Conservation (phyloP, 1,284 basidiomycete genomes). For the Pterula multifida region DNA sequence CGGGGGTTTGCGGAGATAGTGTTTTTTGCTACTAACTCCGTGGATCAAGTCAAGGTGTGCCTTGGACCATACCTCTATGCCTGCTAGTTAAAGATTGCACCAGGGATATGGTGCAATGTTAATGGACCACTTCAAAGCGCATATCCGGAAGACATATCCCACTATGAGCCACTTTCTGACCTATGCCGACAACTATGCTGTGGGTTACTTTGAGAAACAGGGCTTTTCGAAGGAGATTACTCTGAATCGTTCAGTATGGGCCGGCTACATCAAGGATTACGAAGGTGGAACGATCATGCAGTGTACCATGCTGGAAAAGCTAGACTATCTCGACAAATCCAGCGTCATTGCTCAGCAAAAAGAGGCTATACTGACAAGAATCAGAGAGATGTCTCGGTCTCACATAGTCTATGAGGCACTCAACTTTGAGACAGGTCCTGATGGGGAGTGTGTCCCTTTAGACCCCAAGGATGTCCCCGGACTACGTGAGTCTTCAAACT, state of each 20-base stretch:
- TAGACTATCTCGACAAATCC: constrained; percentile 82
- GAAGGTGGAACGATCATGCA: constrained; percentile 99
- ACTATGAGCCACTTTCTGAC: constrained; percentile 92
- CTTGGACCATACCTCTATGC: not conserved
- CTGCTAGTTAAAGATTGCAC: constrained; percentile 5
- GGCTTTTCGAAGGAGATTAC: constrained; percentile 98
- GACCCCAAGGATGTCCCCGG: constrained; percentile 78
- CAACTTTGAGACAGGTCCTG: constrained; percentile 56
- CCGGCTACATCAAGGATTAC: constrained; percentile 99
- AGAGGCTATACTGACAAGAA: constrained; percentile 83
- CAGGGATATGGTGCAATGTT: constrained; percentile 97
- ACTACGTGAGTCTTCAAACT: constrained; percentile 43
- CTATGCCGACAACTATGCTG: constrained; percentile 98
- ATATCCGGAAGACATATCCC: constrained; percentile 73
- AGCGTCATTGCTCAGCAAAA: constrained; percentile 77
- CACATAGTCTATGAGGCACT: constrained; percentile 83
- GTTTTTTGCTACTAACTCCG: constrained; percentile 95
- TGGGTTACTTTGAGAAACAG: constrained; percentile 99
- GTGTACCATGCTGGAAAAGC: constrained; percentile 86
- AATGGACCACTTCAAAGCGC: constrained; percentile 98
- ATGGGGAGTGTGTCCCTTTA: constrained; percentile 30
- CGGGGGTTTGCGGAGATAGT: constrained; percentile 97
- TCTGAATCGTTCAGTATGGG: constrained; percentile 85
- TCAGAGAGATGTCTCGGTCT: constrained; percentile 77
- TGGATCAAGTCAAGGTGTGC: constrained; percentile 90